Conservation (phyloP, 1,284 basidiomycete genomes). For the Trametes hirsuta region DNA sequence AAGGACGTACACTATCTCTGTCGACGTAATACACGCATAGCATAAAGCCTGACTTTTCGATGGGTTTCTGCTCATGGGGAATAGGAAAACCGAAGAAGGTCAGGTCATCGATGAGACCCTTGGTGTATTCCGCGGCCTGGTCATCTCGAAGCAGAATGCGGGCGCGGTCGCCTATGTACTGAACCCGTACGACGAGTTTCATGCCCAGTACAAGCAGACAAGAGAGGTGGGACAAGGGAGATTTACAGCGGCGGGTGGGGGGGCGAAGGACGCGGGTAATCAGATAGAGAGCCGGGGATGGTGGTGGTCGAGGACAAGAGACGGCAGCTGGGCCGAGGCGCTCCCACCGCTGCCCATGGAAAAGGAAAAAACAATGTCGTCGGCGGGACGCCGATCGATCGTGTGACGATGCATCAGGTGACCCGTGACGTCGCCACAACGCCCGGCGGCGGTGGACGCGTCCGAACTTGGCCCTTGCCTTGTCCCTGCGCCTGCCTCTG, state of each 20-base stretch:
- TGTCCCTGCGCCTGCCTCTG: not conserved
- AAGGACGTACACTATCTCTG: constrained; percentile 19
- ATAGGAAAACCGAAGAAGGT: constrained; percentile 19
- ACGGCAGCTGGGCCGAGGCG: not conserved
- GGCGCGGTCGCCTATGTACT: constrained; percentile 26
- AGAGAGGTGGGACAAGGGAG: too few species aligned
- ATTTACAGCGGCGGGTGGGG: too few species aligned
- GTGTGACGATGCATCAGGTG: constrained; percentile 8
- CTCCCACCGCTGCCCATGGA: not conserved
- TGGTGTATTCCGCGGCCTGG: constrained; percentile 23
- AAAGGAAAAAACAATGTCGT: constrained; percentile 14
- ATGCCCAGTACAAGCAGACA: not conserved
- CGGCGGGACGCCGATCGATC: constrained; percentile 6
- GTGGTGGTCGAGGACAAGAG: constrained; percentile 9
- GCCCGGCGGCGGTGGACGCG: not conserved
- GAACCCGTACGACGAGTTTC: constrained; percentile 26
- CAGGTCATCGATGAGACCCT: constrained; percentile 24
- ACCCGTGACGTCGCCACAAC: not conserved
- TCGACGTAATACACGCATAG: constrained; percentile 23
- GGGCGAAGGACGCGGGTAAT: too few species aligned
- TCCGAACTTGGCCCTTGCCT: not conserved
- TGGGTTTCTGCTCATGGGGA: constrained; percentile 25
- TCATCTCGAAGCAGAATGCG: constrained; percentile 22
- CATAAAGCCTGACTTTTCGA: constrained; percentile 27
- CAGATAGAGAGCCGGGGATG: not conserved